Conservation (phyloP, 2,329 filamentous ascomycete genomes). For the Myriosclerotinia curreyana region DNA sequence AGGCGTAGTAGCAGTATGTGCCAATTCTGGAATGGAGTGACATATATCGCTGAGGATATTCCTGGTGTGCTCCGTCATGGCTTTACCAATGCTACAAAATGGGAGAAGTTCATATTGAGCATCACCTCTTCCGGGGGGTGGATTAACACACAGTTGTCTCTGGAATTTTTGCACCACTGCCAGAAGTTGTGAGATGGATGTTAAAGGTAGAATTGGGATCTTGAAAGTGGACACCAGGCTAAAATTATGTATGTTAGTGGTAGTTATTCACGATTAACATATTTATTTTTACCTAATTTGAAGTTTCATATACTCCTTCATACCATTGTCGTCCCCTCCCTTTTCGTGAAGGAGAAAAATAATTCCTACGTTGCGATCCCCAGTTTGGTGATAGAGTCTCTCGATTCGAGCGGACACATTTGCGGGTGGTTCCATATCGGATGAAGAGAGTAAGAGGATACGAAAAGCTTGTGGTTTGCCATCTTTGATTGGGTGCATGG, state of each 20-base stretch:
- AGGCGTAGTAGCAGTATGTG: constrained; percentile 30
- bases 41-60: constrained; percentile 39
- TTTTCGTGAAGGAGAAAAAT: constrained; percentile 37
- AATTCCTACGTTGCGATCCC: constrained; percentile 36
- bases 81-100: constrained; percentile 33
- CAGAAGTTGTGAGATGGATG: constrained; percentile 29
- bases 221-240: constrained; percentile 35
- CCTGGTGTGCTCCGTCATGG: constrained; percentile 36
- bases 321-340: constrained; percentile 27
- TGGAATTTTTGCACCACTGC: constrained; percentile 34
- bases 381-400: constrained; percentile 37
- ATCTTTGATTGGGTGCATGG: constrained; percentile 26
- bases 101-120: constrained; percentile 32
- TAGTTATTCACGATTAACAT: not conserved
- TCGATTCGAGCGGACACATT: constrained; percentile 35
- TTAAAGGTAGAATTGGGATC: constrained; percentile 37
- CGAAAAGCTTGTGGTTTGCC: constrained; percentile 28
- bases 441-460: constrained; percentile 35
- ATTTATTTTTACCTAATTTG: constrained; percentile 33
- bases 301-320: constrained; percentile 33
- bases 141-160: constrained; percentile 28
- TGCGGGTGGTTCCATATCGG: constrained; percentile 27
- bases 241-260: constrained; percentile 19
- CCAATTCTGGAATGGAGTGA: constrained; percentile 33
- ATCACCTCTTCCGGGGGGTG: constrained; percentile 20